A percentile compares a stretch with the other conserved stretches of the same genome.
Conservation (phyloP, 148 eudicot genomes). For the Chenopodium suecicum region DNA sequence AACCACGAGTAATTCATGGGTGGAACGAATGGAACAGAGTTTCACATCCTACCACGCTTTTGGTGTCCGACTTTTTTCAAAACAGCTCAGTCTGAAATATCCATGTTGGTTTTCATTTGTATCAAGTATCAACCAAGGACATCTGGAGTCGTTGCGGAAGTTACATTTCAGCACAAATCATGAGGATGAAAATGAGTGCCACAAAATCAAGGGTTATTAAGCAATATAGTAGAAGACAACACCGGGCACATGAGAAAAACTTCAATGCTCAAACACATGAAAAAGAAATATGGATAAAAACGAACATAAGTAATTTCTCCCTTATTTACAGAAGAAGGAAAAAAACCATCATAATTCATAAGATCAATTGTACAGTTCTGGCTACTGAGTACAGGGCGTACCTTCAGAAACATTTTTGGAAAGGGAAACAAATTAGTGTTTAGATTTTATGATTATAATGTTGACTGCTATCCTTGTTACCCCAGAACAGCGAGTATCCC, state of each 20-base stretch:
- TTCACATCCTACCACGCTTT: not conserved
- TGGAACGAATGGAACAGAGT: no score
- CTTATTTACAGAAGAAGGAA: not conserved
- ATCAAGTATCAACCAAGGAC: not conserved
- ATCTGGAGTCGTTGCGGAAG: not conserved
- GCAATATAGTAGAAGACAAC: not conserved
- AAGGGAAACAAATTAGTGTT: not conserved
- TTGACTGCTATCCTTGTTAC: not conserved
- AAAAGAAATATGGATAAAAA: not conserved
- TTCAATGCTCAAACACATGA: not conserved
- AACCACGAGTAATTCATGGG: no score
- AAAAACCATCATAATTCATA: not conserved
- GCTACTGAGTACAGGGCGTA: not conserved
- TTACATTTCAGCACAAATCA: not conserved
- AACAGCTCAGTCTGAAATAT: no score
- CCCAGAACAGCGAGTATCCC: not conserved
- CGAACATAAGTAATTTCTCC: not conserved
- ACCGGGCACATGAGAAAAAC: not conserved
- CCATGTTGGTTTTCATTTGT: no score
- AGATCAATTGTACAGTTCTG: not conserved
- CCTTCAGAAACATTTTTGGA: not conserved
- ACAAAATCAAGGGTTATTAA: not conserved
- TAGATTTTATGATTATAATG: not conserved
- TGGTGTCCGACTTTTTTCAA: not conserved
- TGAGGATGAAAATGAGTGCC: not conserved